Conservation (phyloP, 352 stramenopile genomes). For the Phytophthora podocarpi region DNA sequence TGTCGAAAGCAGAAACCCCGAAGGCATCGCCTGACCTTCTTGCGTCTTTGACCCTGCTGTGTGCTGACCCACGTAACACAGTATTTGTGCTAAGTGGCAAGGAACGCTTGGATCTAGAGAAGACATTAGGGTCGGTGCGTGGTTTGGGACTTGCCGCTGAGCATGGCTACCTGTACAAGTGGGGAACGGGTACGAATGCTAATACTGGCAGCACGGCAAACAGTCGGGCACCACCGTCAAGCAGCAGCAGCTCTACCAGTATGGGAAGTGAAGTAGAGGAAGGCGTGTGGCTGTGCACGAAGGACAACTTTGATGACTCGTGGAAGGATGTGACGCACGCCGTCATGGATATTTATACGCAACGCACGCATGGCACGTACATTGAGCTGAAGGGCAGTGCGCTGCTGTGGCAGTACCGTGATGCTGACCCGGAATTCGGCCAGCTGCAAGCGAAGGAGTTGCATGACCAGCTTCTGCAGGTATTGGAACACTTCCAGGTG, state of each 20-base stretch:
- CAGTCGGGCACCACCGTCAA: conserved; percentile 18
- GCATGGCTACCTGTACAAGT: conserved; percentile 99
- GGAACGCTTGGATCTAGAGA: conserved; percentile 94
- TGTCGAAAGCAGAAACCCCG: conserved; percentile 33
- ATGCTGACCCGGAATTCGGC: conserved; percentile 99
- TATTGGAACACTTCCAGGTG: conserved; percentile 95
- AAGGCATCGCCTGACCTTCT: conserved; percentile 79
- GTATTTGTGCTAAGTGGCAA: conserved; percentile 99
- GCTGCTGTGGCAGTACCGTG: conserved; percentile 98
- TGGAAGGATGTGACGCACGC: conserved; percentile 97
- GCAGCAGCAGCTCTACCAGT: conserved; percentile 29
- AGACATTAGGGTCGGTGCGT: conserved; percentile 93
- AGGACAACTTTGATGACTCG: conserved; percentile 93
- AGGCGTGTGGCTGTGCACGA: conserved; percentile 84
- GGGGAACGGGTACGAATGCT: conserved; percentile 50
- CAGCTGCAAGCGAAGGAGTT: conserved; percentile 98
- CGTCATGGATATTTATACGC: conserved; percentile 99
- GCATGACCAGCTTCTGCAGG: conserved; percentile 96
- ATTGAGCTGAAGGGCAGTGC: conserved; percentile 99
- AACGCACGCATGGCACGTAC: conserved; percentile 98
- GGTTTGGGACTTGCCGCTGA: conserved; percentile 97
- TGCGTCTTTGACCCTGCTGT: conserved; percentile 91
- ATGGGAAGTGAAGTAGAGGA: conserved; percentile 42
- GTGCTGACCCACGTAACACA: conserved; percentile 95
- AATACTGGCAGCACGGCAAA: conserved; percentile 43